phyloP scores from a whole-genome alignment of 441 rosid species.

The Pelargonium cotyledonis region DNA sequence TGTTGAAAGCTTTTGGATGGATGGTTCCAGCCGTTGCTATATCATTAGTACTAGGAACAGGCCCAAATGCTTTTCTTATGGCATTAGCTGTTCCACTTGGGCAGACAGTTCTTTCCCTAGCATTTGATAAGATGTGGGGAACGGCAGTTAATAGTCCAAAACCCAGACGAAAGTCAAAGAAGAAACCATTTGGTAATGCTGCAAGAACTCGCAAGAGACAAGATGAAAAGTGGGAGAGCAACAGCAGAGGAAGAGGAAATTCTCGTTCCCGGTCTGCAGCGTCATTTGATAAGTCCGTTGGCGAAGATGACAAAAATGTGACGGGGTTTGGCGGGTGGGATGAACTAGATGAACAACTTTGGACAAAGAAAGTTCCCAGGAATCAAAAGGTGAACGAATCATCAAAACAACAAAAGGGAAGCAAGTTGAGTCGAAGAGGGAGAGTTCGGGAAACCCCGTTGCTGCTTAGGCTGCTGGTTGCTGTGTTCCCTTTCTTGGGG shows the following conservation, averaged over 20 bases:
- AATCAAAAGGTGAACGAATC: slow-evolving; percentile 19
- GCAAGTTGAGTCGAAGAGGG: slow-evolving; percentile 41
- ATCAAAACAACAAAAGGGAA: slow-evolving; percentile 24
- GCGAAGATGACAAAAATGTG: slow-evolving; percentile 15
- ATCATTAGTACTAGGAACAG: slow-evolving; percentile 63
- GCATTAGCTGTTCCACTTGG: slow-evolving; percentile 82
- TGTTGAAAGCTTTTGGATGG: slow-evolving; percentile 65
- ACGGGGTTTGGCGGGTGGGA: slow-evolving; percentile 77
- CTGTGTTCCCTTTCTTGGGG: slow-evolving; percentile 63
- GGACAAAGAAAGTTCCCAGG: slow-evolving; percentile 14
- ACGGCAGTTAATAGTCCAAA: slow-evolving; percentile 28
- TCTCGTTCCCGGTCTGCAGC: slow-evolving; percentile 57
- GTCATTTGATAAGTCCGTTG: slow-evolving; percentile 26
- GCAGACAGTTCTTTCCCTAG: slow-evolving; percentile 54
- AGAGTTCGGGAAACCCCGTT: slow-evolving; percentile 62
- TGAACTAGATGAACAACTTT: slow-evolving; percentile 45
- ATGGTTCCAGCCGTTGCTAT: slow-evolving; percentile 68
- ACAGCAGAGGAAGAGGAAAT: slow-evolving; percentile 25
- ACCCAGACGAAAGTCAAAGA: slow-evolving; percentile 32
- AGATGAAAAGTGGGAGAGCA: slow-evolving; percentile 21
- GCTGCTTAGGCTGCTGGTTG: slow-evolving; percentile 52
- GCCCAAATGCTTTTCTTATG: slow-evolving; percentile 70
- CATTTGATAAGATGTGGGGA: slow-evolving; percentile 51
- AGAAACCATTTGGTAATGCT: slow-evolving; percentile 31
- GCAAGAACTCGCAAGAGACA: slow-evolving; percentile 23